These are phyloP conservation scores for Angophora floribunda DNA, from an alignment of 345 rosid genomes.

Conservation along the genomic window DNA sequence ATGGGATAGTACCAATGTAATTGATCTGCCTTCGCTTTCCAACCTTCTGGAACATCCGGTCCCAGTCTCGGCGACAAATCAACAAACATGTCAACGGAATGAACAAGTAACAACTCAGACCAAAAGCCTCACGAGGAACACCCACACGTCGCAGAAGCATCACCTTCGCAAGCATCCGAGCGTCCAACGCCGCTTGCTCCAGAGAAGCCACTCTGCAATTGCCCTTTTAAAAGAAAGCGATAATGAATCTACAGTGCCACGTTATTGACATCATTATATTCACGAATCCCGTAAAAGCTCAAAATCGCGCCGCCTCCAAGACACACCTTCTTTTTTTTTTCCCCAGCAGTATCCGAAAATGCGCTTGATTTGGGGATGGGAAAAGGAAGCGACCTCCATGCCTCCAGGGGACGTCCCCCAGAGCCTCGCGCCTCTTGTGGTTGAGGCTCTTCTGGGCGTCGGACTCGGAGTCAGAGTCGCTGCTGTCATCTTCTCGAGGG, in stretches of 20 bases:
- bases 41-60: conserved; percentile 71
- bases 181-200: conserved; percentile 57
- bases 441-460: conserved; percentile 51
- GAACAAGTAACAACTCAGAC: neutral
- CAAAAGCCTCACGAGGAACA: too few relatives aligned
- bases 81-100: conserved; percentile 34
- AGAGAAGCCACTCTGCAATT: conserved; percentile 42
- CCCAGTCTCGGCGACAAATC: conserved; percentile 57
- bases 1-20: conserved; percentile 38
- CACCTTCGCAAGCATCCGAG: conserved; percentile 72
- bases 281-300: neutral
- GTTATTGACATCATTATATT: neutral
- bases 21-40: conserved; percentile 68
- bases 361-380: conserved; percentile 54
- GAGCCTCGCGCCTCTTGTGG: conserved; percentile 19
- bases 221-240: neutral
- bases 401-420: conserved; percentile 4
- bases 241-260: neutral
- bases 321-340: neutral
- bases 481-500: neutral
- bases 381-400: conserved; percentile 61
- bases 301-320: neutral
- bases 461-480: conserved; percentile 28
- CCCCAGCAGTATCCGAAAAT: conserved; percentile 26
- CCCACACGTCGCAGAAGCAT: neutral